phyloP scores from a whole-genome alignment of 108 stramenopile species.

The Poteriospumella lacustris region DNA sequence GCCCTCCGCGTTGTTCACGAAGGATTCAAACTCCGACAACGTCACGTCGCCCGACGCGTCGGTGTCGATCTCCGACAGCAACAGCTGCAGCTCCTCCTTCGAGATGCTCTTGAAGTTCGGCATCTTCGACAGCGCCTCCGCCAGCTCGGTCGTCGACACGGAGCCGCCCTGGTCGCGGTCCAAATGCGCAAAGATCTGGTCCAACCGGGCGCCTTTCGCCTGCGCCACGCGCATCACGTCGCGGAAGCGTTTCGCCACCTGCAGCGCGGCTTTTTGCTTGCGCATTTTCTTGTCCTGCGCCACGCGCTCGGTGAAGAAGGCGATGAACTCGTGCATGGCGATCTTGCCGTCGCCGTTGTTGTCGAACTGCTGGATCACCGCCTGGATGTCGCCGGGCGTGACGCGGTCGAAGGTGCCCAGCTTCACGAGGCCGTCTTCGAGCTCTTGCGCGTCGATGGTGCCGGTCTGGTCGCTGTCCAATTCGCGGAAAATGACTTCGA shows the following conservation, averaged over 20 bases:
- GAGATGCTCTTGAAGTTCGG: conserved; percentile 42
- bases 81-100: neutral
- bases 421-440: conserved; percentile 36
- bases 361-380: conserved; percentile 35
- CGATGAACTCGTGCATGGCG: conserved; percentile 42
- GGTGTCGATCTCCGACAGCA: neutral
- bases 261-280: neutral
- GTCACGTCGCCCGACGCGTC: conserved; percentile 1
- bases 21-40: conserved; percentile 36
- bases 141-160: conserved; percentile 28
- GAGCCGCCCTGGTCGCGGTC: conserved; percentile 33
- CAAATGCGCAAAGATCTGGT: conserved; percentile 39
- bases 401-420: conserved; percentile 41
- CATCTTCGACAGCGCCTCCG: conserved; percentile 31
- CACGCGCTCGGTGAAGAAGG: conserved; percentile 34
- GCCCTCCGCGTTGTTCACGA: conserved; percentile 34
- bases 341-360: conserved; percentile 41
- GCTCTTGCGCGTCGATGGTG: conserved; percentile 38
- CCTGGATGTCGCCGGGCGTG: neutral
- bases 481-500: conserved; percentile 46
- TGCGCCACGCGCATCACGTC: conserved; percentile 29
- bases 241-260: conserved; percentile 9
- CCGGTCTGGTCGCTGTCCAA: conserved; percentile 48
- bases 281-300: neutral
- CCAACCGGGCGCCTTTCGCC: conserved; percentile 36